Conservation (phyloP, 2,329 filamentous ascomycete genomes). For the Diplodia scrobiculata region DNA sequence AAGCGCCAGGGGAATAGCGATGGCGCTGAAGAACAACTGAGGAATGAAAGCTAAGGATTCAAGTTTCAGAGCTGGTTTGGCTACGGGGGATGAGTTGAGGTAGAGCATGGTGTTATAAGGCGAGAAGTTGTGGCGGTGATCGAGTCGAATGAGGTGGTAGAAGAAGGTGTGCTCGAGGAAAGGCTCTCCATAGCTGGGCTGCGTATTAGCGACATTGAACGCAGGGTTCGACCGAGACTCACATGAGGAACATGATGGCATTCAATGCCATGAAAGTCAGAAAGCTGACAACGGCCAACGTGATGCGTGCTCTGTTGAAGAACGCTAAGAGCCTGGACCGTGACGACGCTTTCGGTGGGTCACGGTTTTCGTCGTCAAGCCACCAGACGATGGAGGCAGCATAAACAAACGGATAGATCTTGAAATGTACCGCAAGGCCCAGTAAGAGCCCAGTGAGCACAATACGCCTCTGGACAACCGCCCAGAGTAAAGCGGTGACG, state of each 20-base stretch:
- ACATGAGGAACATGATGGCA: slow-evolving; percentile 73
- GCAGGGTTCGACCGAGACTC: slow-evolving; percentile 40
- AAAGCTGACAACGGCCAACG: slow-evolving; percentile 66
- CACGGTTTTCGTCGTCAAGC: slow-evolving; percentile 61
- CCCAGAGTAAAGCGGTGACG: slow-evolving; percentile 81
- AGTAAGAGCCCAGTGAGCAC: slow-evolving; percentile 71
- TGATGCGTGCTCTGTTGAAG: slow-evolving; percentile 52
- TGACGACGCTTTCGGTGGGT: neutral
- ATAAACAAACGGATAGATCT: slow-evolving; percentile 98
- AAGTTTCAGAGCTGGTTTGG: slow-evolving; percentile 52
- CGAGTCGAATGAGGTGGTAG: slow-evolving; percentile 88
- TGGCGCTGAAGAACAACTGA: slow-evolving; percentile 76
- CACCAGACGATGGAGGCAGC: slow-evolving; percentile 78
- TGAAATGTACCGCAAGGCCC: slow-evolving; percentile 89
- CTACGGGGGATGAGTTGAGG: slow-evolving; percentile 67
- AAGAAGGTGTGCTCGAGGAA: slow-evolving; percentile 91
- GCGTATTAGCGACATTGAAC: slow-evolving; percentile 4
- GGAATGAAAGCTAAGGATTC: slow-evolving; percentile 88
- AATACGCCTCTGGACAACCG: slow-evolving; percentile 66
- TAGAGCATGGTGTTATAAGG: slow-evolving; percentile 93
- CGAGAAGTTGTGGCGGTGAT: slow-evolving; percentile 98
- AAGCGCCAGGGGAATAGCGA: slow-evolving; percentile 73
- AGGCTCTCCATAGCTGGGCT: slow-evolving; percentile 68
- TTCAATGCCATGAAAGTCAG: slow-evolving; percentile 75
- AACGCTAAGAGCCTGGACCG: slow-evolving; percentile 34